Evolutionary conservation across 345 rosid genomes (phyloP).

Genomic region (Noccaea caerulescens): DNA sequence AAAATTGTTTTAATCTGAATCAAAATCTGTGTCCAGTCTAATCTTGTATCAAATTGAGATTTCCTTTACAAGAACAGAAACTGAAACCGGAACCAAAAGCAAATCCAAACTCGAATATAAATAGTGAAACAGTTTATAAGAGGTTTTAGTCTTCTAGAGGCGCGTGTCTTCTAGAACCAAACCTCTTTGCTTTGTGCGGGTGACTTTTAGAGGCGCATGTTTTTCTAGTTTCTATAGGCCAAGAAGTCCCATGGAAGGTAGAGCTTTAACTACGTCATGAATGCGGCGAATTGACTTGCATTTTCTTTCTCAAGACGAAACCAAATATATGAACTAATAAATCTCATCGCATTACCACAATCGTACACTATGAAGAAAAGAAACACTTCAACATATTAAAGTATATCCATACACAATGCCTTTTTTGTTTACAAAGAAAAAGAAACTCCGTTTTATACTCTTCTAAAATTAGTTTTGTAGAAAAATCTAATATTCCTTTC

Average conservation of each 20-base stretch:
- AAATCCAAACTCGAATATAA: neutral
- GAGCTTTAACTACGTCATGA: constrained; percentile 31
- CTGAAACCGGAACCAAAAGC: neutral
- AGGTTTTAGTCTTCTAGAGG: neutral
- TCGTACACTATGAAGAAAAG: constrained; percentile 15
- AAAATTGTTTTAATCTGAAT: neutral
- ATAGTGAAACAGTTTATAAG: neutral
- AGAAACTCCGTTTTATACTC: constrained; percentile 2
- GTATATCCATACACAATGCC: neutral
- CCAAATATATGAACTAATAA: constrained; percentile 30
- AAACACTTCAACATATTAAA: constrained; percentile 1
- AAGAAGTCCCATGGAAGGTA: constrained; percentile 37
- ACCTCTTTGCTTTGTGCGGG: too few relatives aligned
- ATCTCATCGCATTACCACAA: constrained; percentile 13
- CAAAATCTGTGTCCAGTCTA: neutral
- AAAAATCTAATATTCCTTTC: neutral
- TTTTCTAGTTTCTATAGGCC: constrained; percentile 10
- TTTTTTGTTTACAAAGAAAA: constrained; percentile 21
- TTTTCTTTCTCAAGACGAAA: constrained; percentile 30
- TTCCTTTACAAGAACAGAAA: neutral
- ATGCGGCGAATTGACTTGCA: constrained; percentile 37
- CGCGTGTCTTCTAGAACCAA: too few relatives aligned
- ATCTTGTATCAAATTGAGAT: neutral
- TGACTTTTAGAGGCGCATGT: neutral
- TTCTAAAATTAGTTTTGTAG: neutral